phyloP scores from a whole-genome alignment of 2,329 filamentous ascomycete species.

The Didymellaceae sp. region DNA sequence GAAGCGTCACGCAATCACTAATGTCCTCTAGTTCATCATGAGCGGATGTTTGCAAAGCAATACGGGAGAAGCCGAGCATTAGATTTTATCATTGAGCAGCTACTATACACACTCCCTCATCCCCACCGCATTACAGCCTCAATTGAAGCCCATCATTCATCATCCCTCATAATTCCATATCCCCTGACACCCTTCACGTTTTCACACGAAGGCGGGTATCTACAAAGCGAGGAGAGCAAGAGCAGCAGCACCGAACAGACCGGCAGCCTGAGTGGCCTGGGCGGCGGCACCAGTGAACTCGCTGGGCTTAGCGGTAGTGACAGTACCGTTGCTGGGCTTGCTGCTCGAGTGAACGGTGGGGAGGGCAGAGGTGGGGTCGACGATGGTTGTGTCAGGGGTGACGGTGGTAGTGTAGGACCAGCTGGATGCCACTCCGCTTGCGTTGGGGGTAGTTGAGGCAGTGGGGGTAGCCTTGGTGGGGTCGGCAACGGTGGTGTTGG shows the following conservation, averaged over 20 bases:
- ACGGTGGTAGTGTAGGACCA: constrained; percentile 18
- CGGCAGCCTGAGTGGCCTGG: constrained; percentile 42
- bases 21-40: no score
- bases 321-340: background rate
- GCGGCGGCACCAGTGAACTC: constrained; percentile 46
- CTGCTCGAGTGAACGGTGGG: constrained; percentile 32
- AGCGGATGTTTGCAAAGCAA: no score
- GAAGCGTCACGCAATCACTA: no score
- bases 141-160: background rate
- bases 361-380: constrained; percentile 4
- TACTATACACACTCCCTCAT: background rate
- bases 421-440: background rate
- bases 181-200: background rate
- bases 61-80: no score
- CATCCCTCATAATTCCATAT: background rate
- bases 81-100: no score
- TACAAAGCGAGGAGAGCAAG: constrained; percentile 47
- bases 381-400: constrained; percentile 25
- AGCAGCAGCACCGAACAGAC: constrained; percentile 44
- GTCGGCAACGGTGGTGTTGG: constrained; percentile 5
- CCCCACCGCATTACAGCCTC: background rate
- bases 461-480: background rate
- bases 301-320: constrained; percentile 13
- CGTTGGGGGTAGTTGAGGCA: constrained; percentile 2
- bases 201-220: constrained; percentile 6